Conservation (phyloP, 805 yeast genomes). For the Sugiyamaella marilandica region DNA sequence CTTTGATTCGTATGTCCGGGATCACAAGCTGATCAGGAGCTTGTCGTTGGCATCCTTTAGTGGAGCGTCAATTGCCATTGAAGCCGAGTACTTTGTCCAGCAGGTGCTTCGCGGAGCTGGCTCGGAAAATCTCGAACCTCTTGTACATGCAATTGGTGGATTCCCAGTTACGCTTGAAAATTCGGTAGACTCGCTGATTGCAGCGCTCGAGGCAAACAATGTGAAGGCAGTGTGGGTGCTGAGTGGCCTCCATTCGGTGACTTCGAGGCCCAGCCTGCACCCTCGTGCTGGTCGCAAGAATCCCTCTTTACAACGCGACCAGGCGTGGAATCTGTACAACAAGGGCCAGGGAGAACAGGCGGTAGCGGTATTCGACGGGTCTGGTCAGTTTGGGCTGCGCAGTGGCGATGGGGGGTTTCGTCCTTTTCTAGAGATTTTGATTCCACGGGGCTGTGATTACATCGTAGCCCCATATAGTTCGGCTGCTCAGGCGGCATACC, state of each 20-base stretch:
- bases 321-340: conserved; percentile 40
- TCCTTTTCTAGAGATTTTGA: conserved; percentile 56
- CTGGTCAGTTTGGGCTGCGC: conserved; percentile 14
- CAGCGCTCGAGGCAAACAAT: conserved; percentile 51
- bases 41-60: conserved; percentile 60
- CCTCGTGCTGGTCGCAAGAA: conserved; percentile 4
- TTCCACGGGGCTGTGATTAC: conserved; percentile 53
- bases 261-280: conserved; percentile 27
- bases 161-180: conserved; percentile 59
- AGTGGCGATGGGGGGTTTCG: conserved; percentile 17
- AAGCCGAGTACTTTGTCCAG: conserved; percentile 72
- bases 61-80: conserved; percentile 73
- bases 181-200: conserved; percentile 58
- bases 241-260: conserved; percentile 53
- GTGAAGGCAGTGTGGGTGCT: conserved; percentile 80
- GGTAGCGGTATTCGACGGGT: conserved; percentile 27
- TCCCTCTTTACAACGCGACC: conserved; percentile 28
- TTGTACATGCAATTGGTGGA: conserved; percentile 75
- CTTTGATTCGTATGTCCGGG: conserved; percentile 64
- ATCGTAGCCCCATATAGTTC: conserved; percentile 80
- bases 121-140: conserved; percentile 60
- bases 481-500: conserved; percentile 72
- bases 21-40: conserved; percentile 56
- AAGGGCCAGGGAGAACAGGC: conserved; percentile 33
- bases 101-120: conserved; percentile 41